Percentiles rank a stretch among this genome's conserved stretches.
These are phyloP conservation scores for Globisporangium spiculum DNA, from an alignment of 352 stramenopile genomes.

Conservation along the genomic window DNA sequence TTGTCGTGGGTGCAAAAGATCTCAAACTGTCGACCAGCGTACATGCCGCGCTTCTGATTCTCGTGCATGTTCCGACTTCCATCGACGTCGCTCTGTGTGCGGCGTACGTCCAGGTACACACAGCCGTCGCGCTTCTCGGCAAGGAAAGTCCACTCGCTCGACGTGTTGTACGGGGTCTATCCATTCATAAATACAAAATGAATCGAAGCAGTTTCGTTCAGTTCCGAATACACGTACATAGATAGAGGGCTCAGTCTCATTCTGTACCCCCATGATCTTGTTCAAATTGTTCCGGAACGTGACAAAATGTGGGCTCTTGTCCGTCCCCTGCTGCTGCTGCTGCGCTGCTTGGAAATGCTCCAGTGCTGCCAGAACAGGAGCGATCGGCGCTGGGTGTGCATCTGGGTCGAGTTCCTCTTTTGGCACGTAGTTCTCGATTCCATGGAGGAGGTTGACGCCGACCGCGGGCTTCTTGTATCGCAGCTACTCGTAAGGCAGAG, in stretches of 20 bases:
- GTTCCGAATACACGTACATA: not conserved
- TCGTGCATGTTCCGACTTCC: slow-evolving; percentile 38
- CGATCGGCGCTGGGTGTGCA: slow-evolving; percentile 43
- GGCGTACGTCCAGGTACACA: slow-evolving; percentile 64
- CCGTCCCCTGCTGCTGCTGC: slow-evolving; percentile 14
- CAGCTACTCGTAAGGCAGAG: slow-evolving; percentile 19
- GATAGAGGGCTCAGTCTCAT: slow-evolving; percentile 3
- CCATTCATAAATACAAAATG: not conserved
- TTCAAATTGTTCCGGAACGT: slow-evolving; percentile 83
- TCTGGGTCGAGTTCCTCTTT: slow-evolving; percentile 52
- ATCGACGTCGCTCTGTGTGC: slow-evolving; percentile 41
- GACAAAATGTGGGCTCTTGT: slow-evolving; percentile 45
- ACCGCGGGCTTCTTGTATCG: slow-evolving; percentile 33
- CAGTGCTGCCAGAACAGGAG: slow-evolving; percentile 43
- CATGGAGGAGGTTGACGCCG: slow-evolving; percentile 56
- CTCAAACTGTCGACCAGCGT: slow-evolving; percentile 72
- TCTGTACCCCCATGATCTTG: slow-evolving; percentile 71
- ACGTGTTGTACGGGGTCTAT: slow-evolving; percentile 78
- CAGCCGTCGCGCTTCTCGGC: slow-evolving; percentile 54
- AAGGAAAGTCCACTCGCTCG: slow-evolving; percentile 59
- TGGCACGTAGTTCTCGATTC: slow-evolving; percentile 44
- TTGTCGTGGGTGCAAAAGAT: slow-evolving; percentile 39
- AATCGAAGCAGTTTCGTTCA: not conserved
- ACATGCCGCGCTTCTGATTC: slow-evolving; percentile 57
- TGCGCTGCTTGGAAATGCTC: slow-evolving; percentile 32